Conservation (phyloP, 257 asterid genomes). For the Nicotiana tabacum region DNA sequence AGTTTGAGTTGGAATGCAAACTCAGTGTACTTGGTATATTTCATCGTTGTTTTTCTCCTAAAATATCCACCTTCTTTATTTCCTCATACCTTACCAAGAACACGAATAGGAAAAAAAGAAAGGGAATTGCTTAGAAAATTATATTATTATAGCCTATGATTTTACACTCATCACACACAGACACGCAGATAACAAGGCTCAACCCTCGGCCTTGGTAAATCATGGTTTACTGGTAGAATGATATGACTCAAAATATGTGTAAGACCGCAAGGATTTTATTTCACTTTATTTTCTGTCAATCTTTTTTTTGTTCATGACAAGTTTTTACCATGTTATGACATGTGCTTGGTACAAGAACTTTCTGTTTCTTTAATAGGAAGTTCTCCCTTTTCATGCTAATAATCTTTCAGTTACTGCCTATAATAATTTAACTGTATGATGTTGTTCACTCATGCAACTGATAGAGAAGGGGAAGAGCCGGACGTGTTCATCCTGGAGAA, state of each 20-base stretch:
- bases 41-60: too few relatives aligned
- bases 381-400: neutral
- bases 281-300: neutral
- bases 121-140: neutral
- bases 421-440: neutral
- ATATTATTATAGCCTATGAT: neutral
- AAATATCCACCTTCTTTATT: too few relatives aligned
- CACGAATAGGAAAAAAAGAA: neutral
- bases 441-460: constrained; percentile 22
- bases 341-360: neutral
- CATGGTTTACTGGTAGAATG: neutral
- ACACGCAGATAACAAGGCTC: neutral
- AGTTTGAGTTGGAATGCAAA: constrained; percentile 1
- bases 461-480: constrained; percentile 99
- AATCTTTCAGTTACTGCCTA: neutral
- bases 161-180: neutral
- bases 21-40: too few relatives aligned
- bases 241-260: neutral
- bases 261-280: neutral
- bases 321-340: neutral
- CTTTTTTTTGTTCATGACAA: neutral
- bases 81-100: too few relatives aligned
- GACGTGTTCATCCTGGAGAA: constrained; percentile 98
- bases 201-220: neutral
- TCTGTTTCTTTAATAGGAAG: neutral